These are phyloP conservation scores for Pseudognaphalium luteoalbum DNA, from an alignment of 129 eudicot genomes.

Conservation along the genomic window DNA sequence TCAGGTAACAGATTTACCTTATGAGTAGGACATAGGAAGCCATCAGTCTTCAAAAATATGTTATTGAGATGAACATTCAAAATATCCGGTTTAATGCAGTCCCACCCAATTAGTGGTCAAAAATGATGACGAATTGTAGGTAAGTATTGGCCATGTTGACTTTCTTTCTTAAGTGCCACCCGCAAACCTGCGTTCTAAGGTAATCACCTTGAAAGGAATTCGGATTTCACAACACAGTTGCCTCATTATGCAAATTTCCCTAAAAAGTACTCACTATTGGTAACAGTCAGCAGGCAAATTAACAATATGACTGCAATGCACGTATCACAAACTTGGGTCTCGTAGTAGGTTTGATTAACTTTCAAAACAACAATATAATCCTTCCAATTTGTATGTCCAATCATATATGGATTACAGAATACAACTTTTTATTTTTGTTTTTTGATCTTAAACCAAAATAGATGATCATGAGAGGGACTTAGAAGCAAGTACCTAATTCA, in stretches of 20 bases:
- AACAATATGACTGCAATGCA: constrained; percentile 11
- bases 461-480: constrained; percentile 9
- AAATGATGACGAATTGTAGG: too few relatives aligned
- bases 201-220: too few relatives aligned
- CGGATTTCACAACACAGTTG: too few relatives aligned
- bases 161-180: too few relatives aligned
- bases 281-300: background rate
- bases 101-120: too few relatives aligned
- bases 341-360: constrained; percentile 14
- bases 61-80: too few relatives aligned
- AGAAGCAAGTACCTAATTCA: constrained; percentile 18
- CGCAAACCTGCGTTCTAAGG: too few relatives aligned
- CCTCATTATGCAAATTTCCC: too few relatives aligned
- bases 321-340: constrained; percentile 6
- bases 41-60: too few relatives aligned
- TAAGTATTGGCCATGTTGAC: too few relatives aligned
- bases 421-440: constrained; percentile 24
- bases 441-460: constrained; percentile 11
- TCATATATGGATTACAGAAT: constrained; percentile 26
- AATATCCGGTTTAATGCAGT: too few relatives aligned
- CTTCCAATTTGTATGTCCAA: constrained; percentile 1
- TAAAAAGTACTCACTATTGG: background rate
- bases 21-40: too few relatives aligned
- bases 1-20: background rate
- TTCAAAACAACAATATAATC: constrained; percentile 28